These are phyloP conservation scores for Solioccasus polychromus DNA, from an alignment of 768 basidiomycete genomes.

Conservation along the genomic window DNA sequence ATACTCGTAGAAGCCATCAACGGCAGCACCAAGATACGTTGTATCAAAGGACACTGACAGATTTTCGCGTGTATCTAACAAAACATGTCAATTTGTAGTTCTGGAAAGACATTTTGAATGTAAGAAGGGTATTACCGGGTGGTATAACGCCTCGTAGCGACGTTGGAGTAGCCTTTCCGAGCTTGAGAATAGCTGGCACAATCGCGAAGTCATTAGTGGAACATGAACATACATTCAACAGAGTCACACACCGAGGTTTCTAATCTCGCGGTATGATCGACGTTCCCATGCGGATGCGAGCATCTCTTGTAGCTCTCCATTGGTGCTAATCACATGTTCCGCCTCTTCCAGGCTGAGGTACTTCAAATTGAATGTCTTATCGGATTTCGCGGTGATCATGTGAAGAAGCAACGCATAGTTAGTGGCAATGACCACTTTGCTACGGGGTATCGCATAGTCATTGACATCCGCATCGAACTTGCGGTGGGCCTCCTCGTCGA, in stretches of 20 bases:
- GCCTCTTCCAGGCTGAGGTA: accelerated
- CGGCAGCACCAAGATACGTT: not conserved
- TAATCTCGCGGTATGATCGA: slow-evolving; percentile 4
- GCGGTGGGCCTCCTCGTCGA: not conserved
- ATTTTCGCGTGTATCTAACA: not conserved
- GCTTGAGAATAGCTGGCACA: not conserved
- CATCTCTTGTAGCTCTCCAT: not conserved
- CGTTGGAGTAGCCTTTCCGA: not conserved
- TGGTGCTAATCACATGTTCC: not conserved
- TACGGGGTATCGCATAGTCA: too few species aligned
- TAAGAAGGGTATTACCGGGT: not conserved
- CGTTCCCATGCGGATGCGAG: not conserved
- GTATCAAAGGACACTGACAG: not conserved
- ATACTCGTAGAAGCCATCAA: not conserved
- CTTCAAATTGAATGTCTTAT: not conserved
- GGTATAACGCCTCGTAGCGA: too few species aligned
- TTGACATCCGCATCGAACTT: not conserved
- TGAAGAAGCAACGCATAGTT: not conserved
- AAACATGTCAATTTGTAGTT: not conserved
- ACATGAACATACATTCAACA: not conserved
- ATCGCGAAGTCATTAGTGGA: not conserved
- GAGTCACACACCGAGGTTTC: slow-evolving; percentile 3
- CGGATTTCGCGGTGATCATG: not conserved
- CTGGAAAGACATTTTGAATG: not conserved
- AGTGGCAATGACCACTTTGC: too few species aligned